Base-by-base conservation (phyloP, 2,329 filamentous ascomycete species). In the Alternaria triticimaculans region DNA sequence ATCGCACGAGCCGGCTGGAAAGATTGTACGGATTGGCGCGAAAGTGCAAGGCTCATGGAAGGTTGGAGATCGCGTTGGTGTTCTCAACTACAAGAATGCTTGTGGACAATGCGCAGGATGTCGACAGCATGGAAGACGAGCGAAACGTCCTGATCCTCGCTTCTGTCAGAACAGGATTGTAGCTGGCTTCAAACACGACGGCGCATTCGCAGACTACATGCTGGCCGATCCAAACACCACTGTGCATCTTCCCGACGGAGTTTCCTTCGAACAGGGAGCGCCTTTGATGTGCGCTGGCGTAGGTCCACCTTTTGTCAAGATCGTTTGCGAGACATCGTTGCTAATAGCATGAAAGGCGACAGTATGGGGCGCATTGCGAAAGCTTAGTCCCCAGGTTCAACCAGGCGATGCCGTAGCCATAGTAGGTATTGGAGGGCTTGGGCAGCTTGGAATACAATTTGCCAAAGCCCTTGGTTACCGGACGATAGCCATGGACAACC, bases 401-500 rank as follows among this genome's bases (percentile, higher is more conserved):
- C 87, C 91, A 6, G 92, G 92, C 21, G 89, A 95, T 79, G 87
- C 85, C 18, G 88, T 96, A 15, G 93, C 91, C 67, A 89, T 96
- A 65, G 92, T 95, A 60, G 93, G 93, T 72, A 93, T 92, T 23
- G 92, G 92, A 65, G 92, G 92, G 67, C 86, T 96, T 61, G 92
- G 92, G n/a, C 89, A 87, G 61, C 83, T 95, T 69, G 92, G 91
- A 23, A 84, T 92, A 69, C 94, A 97, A 82, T 96, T 96, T 80
- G 68, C 72, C 11, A 73, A 72, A 61, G 72, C 73, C 12, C 64
- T 76, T 66, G 72, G 70, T 6, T 72, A 65, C 55, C 65, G 54
- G 14, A 68, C 67, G 0, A 60, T 73, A 18, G 72, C 73, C 15
- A 73, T 74, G 48, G 70, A 74, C 43, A 74, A 76, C 23, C 70